Percentiles rank a stretch among this genome's conserved stretches.
These are phyloP conservation scores for Tuber brumale DNA, from an alignment of 495 filamentous ascomycete species.

Conservation along the genomic window DNA sequence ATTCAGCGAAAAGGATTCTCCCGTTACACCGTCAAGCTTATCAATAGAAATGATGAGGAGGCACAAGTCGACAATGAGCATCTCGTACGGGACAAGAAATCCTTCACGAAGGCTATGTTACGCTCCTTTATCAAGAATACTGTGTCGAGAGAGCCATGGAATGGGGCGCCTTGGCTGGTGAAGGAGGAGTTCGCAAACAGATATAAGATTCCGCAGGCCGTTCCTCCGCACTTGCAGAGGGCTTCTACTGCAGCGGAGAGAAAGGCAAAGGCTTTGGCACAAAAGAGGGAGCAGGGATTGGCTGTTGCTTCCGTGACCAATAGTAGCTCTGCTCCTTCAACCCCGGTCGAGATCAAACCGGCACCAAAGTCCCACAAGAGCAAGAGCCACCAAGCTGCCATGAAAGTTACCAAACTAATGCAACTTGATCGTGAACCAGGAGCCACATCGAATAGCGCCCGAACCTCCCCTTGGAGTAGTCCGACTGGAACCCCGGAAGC, in stretches of 20 bases:
- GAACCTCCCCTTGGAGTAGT: constrained; percentile 38
- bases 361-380: constrained; percentile 70
- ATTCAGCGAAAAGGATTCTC: constrained; percentile 53
- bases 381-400: constrained; percentile 47
- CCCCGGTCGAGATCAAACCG: constrained; percentile 71
- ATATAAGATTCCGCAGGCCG: constrained; percentile 74
- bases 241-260: constrained; percentile 71
- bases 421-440: constrained; percentile 49
- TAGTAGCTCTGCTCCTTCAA: constrained; percentile 52
- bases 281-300: constrained; percentile 53
- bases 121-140: constrained; percentile 93
- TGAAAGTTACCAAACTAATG: constrained; percentile 42
- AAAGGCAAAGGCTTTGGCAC: constrained; percentile 50
- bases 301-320: constrained; percentile 38
- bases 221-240: constrained; percentile 76
- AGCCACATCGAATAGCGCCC: constrained; percentile 35
- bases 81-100: constrained; percentile 78
- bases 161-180: constrained; percentile 89
- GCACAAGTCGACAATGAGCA: constrained; percentile 72
- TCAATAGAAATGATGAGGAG: constrained; percentile 63
- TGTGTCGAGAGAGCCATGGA: constrained; percentile 84
- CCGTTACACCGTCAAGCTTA: constrained; percentile 71
- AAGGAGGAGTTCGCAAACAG: constrained; percentile 75
- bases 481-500: constrained; percentile 39
- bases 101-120: constrained; percentile 91